Base-by-base conservation (phyloP, 176 grass and related monocot genomes). In the Echinochloa phyllopogon region DNA sequence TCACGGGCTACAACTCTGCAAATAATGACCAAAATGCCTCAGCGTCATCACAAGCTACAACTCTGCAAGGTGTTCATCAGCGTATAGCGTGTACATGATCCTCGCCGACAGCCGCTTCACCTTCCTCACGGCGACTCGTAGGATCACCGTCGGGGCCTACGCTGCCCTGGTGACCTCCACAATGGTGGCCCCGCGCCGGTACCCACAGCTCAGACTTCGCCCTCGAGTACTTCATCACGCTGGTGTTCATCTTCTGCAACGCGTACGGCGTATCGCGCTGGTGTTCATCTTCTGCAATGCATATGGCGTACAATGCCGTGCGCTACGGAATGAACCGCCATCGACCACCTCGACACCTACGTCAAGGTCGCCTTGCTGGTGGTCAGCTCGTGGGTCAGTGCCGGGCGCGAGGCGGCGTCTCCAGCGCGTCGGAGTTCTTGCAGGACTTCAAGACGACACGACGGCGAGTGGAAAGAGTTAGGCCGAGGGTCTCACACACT, bases 361-460 rank as follows among this genome's bases (percentile, higher is more conserved):
- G 73, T 79, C 27, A 86, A 87, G 65, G 56, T 90, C 2, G 73
- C 84, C 10, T 75, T 90, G 4, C 78, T 87, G 44, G 66, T 65
- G 29, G 58, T 90, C 5, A 72, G 72, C 16, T 65, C 88, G 20
- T 87, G 74, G 72, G 88, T 80, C 1, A 65, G 84, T 4, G 4
- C 39, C 8, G 21, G 17, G 12, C 17, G 74, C 4, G 84, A n/a
- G n/a, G 88, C 39, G 74, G 79, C 23, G 78, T 90, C 24, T 86
- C 88, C 10, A 83, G 65, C 2, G 72, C 73, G 12, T 67, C 74
- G 4, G 63, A 90, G 60, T 13, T 75, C 14, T 87, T 75, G 18
- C 88, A 84, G 76, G 79, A 84, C 21, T 68, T 87, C 55, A 83
- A 84, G 57, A 90, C 65, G n/a, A n/a, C n/a, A n/a, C n/a, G n/a